phyloP scores from a whole-genome alignment of 2,329 filamentous ascomycete genomes.

The Pezizomycotina sp. region DNA sequence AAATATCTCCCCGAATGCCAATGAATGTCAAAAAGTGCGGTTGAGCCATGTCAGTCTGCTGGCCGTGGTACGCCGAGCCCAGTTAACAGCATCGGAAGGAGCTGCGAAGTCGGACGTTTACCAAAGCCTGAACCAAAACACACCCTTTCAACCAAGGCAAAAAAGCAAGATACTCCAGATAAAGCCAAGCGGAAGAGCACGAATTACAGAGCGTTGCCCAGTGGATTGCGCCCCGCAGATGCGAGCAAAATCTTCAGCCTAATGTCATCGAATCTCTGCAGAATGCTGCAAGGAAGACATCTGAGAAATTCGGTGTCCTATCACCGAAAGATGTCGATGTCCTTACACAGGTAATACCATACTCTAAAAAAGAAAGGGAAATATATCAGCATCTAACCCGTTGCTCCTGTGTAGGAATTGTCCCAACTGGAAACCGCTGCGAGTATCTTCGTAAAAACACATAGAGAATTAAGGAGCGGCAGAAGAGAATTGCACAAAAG shows the following conservation, averaged over 20 bases:
- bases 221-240: conserved; percentile 40
- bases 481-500: conserved; percentile 57
- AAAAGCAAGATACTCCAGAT: conserved; percentile 3
- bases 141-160: conserved; percentile 7
- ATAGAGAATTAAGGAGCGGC: conserved; percentile 55
- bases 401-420: conserved; percentile 41
- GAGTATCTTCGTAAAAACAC: conserved; percentile 65
- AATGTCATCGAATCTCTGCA: conserved; percentile 39
- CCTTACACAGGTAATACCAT: too few relatives aligned
- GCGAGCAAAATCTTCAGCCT: conserved; percentile 34
- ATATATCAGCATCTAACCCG: not conserved
- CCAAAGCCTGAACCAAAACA: conserved; percentile 7
- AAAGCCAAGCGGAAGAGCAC: conserved; percentile 20
- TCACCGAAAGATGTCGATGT: conserved; percentile 44
- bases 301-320: conserved; percentile 48
- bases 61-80: too few relatives aligned
- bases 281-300: conserved; percentile 46
- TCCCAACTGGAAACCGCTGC: conserved; percentile 59
- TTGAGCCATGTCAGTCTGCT: too few relatives aligned
- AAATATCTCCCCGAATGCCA: too few relatives aligned
- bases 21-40: too few relatives aligned
- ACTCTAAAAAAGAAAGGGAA: too few relatives aligned
- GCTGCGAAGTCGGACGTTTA: too few relatives aligned
- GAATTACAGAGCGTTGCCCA: conserved; percentile 38
- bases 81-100: too few relatives aligned